A percentile compares a stretch with the other conserved stretches of the same genome.
Conservation (phyloP, 768 basidiomycete genomes). For the Boletus rex-veris region DNA sequence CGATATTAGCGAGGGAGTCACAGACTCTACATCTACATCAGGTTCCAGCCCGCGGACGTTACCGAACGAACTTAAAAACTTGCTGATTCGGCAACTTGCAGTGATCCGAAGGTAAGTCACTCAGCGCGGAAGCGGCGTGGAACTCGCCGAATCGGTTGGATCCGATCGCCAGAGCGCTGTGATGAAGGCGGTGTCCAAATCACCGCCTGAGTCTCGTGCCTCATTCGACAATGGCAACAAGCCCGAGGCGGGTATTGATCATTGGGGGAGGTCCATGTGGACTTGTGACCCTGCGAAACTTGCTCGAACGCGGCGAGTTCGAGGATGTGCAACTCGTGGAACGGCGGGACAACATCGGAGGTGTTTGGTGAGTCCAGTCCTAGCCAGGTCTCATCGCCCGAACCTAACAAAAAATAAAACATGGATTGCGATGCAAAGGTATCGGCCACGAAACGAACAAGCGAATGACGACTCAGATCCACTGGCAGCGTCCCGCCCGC, state of each 20-base stretch:
- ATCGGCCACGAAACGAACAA: slow-evolving; percentile 3
- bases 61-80: too few relatives aligned
- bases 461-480: too few relatives aligned
- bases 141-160: background rate
- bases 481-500: background rate
- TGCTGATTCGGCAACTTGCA: background rate
- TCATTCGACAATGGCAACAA: background rate
- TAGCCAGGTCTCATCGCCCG: too few relatives aligned
- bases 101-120: too few relatives aligned
- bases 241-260: slow-evolving; percentile 33
- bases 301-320: slow-evolving; percentile 39
- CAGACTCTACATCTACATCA: too few relatives aligned
- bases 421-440: slow-evolving; percentile 6
- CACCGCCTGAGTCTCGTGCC: background rate
- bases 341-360: slow-evolving; percentile 44
- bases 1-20: background rate
- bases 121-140: too few relatives aligned
- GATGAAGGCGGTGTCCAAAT: slow-evolving; percentile 2
- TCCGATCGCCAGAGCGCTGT: background rate
- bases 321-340: slow-evolving; percentile 45
- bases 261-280: slow-evolving; percentile 49
- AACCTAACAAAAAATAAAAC: too few relatives aligned
- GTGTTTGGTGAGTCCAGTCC: slow-evolving; percentile 41
- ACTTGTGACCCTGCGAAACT: slow-evolving; percentile 48
- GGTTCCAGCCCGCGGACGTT: too few relatives aligned